A percentile compares a stretch with the other conserved stretches of the same genome.
Evolutionary conservation across 2,329 filamentous ascomycete genomes (phyloP).

Genomic region (Exserohilum rostratum): DNA sequence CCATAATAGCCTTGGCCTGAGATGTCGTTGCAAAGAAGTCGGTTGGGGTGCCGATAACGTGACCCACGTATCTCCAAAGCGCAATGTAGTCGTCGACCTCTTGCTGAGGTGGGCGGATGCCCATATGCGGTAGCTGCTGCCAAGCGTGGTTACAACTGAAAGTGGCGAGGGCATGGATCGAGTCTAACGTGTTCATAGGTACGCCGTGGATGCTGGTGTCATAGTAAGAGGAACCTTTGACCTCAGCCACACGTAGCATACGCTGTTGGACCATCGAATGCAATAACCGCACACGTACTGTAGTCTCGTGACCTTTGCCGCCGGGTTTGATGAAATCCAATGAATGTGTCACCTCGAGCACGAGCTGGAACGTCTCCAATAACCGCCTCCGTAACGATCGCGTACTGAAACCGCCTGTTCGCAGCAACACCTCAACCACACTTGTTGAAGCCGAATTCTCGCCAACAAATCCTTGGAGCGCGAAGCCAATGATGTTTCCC

Average conservation of each 20-base stretch:
- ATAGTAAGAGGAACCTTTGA: neutral
- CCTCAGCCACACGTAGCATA: neutral
- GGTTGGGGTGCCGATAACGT: neutral
- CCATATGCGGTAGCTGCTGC: neutral
- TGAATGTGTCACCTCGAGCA: neutral
- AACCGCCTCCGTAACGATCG: neutral
- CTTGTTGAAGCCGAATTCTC: constrained; percentile 1
- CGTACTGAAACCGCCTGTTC: neutral
- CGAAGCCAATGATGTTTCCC: neutral
- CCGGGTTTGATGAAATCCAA: neutral
- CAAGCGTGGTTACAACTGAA: constrained; percentile 1
- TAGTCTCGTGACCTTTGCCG: neutral
- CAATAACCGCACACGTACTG: neutral
- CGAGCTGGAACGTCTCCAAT: constrained; percentile 1
- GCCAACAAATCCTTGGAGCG: neutral
- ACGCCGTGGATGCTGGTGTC: neutral
- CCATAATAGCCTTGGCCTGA: neutral
- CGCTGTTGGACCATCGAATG: neutral
- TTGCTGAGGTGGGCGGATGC: neutral
- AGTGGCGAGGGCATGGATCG: neutral
- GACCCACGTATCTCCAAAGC: neutral
- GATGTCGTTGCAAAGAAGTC: neutral
- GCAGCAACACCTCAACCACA: constrained; percentile 1
- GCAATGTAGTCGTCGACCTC: neutral
- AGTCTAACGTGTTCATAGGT: neutral